A percentile compares a stretch with the other conserved stretches of the same genome.
phyloP scores from a whole-genome alignment of 495 filamentous ascomycete genomes.

The Penicillium coffeae region DNA sequence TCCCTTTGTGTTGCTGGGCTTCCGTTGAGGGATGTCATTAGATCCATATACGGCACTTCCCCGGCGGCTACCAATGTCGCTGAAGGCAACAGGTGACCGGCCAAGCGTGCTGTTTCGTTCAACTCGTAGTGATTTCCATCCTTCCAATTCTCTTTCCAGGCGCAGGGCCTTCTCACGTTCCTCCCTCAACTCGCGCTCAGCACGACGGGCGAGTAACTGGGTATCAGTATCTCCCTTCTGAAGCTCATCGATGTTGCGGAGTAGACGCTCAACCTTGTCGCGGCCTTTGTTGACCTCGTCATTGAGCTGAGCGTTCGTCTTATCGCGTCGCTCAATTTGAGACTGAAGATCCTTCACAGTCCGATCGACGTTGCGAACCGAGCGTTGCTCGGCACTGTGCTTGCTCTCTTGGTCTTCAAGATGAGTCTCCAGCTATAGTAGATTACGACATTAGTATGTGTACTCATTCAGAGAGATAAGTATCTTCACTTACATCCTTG shows the following conservation, averaged over 20 bases:
- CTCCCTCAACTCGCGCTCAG: constrained; percentile 85
- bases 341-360: constrained; percentile 89
- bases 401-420: constrained; percentile 81
- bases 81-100: constrained; percentile 30
- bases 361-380: constrained; percentile 88
- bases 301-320: constrained; percentile 68
- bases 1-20: constrained; percentile 49
- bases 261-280: constrained; percentile 84
- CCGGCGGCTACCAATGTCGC: constrained; percentile 38
- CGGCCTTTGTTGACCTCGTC: constrained; percentile 80
- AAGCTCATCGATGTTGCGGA: constrained; percentile 88
- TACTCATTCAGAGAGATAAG: not conserved
- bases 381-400: constrained; percentile 74
- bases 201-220: constrained; percentile 73
- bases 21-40: constrained; percentile 39
- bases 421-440: constrained; percentile 75
- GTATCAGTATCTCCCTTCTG: constrained; percentile 78
- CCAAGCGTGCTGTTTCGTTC: constrained; percentile 50
- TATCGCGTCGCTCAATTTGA: constrained; percentile 90
- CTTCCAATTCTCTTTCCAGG: constrained; percentile 86
- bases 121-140: constrained; percentile 70
- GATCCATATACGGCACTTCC: constrained; percentile 38
- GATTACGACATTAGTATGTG: constrained; percentile 16
- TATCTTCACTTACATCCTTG: constrained; percentile 72
- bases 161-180: constrained; percentile 78